A percentile compares a stretch with the other conserved stretches of the same genome.
phyloP scores from a whole-genome alignment of 176 grass and related monocot genomes.

The Lolium multiflorum region DNA sequence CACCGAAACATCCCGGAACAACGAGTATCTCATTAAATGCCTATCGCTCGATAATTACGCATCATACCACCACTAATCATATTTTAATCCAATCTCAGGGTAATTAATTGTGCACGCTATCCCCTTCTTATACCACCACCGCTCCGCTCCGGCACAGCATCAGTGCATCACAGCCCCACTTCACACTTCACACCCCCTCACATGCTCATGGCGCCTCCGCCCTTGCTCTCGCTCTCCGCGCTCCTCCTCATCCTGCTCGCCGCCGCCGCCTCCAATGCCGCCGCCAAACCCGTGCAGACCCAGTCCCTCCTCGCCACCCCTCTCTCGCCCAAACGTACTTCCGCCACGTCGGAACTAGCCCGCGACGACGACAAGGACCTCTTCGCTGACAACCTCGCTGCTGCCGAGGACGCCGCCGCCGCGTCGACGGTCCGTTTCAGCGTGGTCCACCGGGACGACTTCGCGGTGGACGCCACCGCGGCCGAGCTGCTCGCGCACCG shows the following conservation, averaged over 20 bases:
- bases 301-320: conserved; percentile 54
- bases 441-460: conserved; percentile 61
- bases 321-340: conserved; percentile 35
- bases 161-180: background rate
- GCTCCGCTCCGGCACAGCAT: background rate
- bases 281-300: conserved; percentile 6
- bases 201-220: conserved; percentile 38
- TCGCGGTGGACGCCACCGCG: conserved; percentile 43
- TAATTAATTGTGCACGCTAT: background rate
- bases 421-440: conserved; percentile 26
- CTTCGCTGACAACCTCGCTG: conserved; percentile 22
- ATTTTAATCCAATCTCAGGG: conserved; percentile 28
- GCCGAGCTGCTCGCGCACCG: conserved; percentile 58
- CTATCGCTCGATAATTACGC: background rate
- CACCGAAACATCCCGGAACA: conserved; percentile 37
- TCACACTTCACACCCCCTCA: background rate
- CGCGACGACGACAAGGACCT: background rate
- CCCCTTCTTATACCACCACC: conserved; percentile 37
- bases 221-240: background rate
- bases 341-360: conserved; percentile 13
- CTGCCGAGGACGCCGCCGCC: background rate
- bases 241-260: conserved; percentile 41
- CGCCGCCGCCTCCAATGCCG: background rate
- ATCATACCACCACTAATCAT: background rate
- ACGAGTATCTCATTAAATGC: background rate